Percentiles rank a stretch among this genome's conserved stretches.
Evolutionary conservation across 2,329 filamentous ascomycete species (phyloP).

Genomic region (Chaetomium sp.): DNA sequence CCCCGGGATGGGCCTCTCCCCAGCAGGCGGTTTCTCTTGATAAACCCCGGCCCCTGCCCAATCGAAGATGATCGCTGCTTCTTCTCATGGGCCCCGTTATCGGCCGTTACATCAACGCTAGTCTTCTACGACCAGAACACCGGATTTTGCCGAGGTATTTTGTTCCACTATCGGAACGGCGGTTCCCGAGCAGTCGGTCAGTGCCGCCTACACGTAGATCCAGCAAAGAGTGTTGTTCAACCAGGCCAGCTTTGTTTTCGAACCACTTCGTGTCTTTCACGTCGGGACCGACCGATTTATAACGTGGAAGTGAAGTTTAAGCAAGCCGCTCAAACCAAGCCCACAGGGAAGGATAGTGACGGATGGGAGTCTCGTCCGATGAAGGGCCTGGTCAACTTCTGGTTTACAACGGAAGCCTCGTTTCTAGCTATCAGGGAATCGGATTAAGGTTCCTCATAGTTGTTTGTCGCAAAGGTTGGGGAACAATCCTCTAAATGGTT

Average conservation of each 20-base stretch:
- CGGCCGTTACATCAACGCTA: background rate
- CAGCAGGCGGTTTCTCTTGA: background rate
- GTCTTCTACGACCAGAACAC: background rate
- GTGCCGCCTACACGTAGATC: slow-evolving; percentile 11
- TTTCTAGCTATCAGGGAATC: slow-evolving; percentile 5
- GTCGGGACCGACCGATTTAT: background rate
- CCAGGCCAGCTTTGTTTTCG: background rate
- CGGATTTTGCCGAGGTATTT: slow-evolving; percentile 5
- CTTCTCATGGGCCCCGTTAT: slow-evolving; percentile 1
- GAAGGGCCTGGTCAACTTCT: slow-evolving; percentile 7
- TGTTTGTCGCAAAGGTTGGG: background rate
- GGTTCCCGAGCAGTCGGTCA: slow-evolving; percentile 10
- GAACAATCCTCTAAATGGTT: background rate
- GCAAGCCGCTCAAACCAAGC: background rate
- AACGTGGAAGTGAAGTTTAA: slow-evolving; percentile 4
- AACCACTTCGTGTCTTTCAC: background rate
- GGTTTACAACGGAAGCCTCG: slow-evolving; percentile 6
- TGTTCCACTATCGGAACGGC: slow-evolving; percentile 10
- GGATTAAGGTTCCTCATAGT: background rate
- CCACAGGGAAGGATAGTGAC: background rate
- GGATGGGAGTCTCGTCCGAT: slow-evolving; percentile 6
- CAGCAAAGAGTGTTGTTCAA: background rate
- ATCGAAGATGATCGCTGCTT: background rate
- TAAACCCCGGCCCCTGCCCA: background rate
- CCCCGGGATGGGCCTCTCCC: background rate